These are phyloP conservation scores for Lepidium aucheri DNA, from an alignment of 345 rosid species.

Conservation along the genomic window DNA sequence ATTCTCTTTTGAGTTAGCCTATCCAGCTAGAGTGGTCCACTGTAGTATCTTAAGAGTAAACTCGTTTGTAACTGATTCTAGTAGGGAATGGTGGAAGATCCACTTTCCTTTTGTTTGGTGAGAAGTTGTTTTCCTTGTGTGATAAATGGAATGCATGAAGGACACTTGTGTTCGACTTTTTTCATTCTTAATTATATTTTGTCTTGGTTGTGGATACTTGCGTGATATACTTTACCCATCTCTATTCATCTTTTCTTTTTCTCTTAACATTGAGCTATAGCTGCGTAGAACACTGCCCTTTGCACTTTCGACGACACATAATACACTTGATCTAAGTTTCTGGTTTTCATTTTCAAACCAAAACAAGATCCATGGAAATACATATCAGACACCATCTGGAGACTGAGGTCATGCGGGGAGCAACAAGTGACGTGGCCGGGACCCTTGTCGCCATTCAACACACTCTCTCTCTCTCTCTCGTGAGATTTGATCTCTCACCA, in stretches of 20 bases:
- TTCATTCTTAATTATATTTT: not conserved
- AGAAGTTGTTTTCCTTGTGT: conserved; percentile 20
- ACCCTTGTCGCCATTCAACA: conserved; percentile 25
- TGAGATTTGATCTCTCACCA: not conserved
- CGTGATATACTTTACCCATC: conserved; percentile 2
- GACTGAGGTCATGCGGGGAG: conserved; percentile 25
- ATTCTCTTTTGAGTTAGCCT: not conserved
- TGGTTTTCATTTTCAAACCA: not conserved
- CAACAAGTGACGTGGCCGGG: conserved; percentile 37
- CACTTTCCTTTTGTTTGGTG: conserved; percentile 20
- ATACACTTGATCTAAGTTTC: not conserved
- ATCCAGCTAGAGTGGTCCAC: conserved; percentile 21
- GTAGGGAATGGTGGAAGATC: conserved; percentile 13
- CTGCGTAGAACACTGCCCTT: not conserved
- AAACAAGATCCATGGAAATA: not conserved
- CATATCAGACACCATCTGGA: conserved; percentile 22
- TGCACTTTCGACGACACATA: not conserved
- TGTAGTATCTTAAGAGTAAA: conserved; percentile 11
- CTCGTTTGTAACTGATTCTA: not conserved
- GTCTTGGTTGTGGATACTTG: conserved; percentile 2
- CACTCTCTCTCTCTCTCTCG: conserved; percentile 18
- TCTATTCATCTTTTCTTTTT: not conserved
- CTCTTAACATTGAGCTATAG: not conserved
- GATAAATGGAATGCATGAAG: conserved; percentile 23
- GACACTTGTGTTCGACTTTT: conserved; percentile 18